Percentiles rank a stretch among this genome's conserved stretches.
phyloP scores from a whole-genome alignment of 805 yeast genomes.

The Lipomyces yamanashiensis region DNA sequence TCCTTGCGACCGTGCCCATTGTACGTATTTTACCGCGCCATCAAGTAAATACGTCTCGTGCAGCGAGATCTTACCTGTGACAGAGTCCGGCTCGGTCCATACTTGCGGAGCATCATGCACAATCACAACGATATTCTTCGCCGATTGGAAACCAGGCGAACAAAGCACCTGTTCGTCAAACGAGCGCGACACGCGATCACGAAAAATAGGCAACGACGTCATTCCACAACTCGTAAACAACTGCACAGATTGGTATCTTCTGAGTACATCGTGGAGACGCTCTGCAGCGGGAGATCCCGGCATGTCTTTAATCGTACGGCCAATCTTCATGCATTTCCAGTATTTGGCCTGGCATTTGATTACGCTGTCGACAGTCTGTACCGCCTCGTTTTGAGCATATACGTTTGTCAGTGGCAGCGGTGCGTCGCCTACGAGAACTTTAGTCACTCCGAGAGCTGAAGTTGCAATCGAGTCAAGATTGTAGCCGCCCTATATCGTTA shows the following conservation, averaged over 20 bases:
- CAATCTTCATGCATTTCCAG: slow-evolving; percentile 85
- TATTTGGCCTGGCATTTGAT: slow-evolving; percentile 77
- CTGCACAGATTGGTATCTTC: slow-evolving; percentile 65
- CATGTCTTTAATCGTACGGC: slow-evolving; percentile 47
- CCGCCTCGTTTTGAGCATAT: slow-evolving; percentile 74
- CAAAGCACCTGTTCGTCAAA: slow-evolving; percentile 70
- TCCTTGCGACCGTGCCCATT: slow-evolving; percentile 64
- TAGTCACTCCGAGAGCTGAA: slow-evolving; percentile 90
- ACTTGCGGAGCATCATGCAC: slow-evolving; percentile 92
- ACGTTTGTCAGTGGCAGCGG: slow-evolving; percentile 72
- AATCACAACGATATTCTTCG: slow-evolving; percentile 67
- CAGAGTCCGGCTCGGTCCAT: slow-evolving; percentile 84
- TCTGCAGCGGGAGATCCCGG: slow-evolving; percentile 34
- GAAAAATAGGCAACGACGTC: slow-evolving; percentile 67
- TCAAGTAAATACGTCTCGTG: slow-evolving; percentile 76
- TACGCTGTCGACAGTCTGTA: slow-evolving; percentile 81
- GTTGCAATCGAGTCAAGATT: slow-evolving; percentile 87
- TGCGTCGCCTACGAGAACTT: slow-evolving; percentile 91
- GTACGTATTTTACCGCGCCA: slow-evolving; percentile 68
- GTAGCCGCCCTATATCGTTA: slow-evolving; percentile 72
- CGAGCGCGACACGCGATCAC: slow-evolving; percentile 52
- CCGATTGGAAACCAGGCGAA: slow-evolving; percentile 63
- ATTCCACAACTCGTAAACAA: slow-evolving; percentile 61
- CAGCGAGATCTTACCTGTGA: slow-evolving; percentile 76
- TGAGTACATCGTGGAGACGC: slow-evolving; percentile 69